phyloP scores from a whole-genome alignment of 2,329 filamentous ascomycete species.

The Penicillium freii region DNA sequence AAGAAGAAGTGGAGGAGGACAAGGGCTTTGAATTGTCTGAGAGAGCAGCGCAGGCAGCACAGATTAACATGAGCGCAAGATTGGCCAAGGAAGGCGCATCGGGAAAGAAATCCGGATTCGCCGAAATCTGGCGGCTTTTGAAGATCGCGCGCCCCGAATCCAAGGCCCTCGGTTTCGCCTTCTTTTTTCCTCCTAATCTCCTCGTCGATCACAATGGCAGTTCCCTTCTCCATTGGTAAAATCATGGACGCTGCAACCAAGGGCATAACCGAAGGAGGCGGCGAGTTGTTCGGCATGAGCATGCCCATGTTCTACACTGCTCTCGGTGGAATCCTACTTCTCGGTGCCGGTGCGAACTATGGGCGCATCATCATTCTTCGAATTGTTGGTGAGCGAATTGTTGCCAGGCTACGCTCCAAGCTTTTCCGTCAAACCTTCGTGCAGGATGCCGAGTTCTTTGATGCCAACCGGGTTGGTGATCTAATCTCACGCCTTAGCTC shows the following conservation, averaged over 20 bases:
- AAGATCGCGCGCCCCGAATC: conserved; percentile 86
- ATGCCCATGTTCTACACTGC: conserved; percentile 85
- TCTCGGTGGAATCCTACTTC: conserved; percentile 70
- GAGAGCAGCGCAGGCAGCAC: conserved; percentile 79
- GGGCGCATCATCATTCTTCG: conserved; percentile 88
- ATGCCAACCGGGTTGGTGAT: conserved; percentile 94
- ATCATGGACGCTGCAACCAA: conserved; percentile 90
- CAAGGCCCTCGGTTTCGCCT: conserved; percentile 72
- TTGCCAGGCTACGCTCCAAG: conserved; percentile 81
- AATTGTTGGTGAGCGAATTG: conserved; percentile 92
- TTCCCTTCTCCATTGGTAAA: conserved; percentile 94
- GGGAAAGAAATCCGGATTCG: conserved; percentile 58
- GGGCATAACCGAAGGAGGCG: conserved; percentile 60
- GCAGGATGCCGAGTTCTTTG: conserved; percentile 99
- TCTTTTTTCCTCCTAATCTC: conserved; percentile 84
- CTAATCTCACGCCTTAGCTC: conserved; percentile 92
- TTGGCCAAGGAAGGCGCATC: conserved; percentile 73
- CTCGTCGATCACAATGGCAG: conserved; percentile 89
- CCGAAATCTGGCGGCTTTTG: conserved; percentile 81
- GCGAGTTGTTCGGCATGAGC: conserved; percentile 76
- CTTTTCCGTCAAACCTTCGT: conserved; percentile 89
- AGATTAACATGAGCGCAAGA: conserved; percentile 84
- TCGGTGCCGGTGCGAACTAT: conserved; percentile 90
- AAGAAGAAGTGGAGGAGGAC: conserved; percentile 55
- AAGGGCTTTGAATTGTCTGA: conserved; percentile 70